Conservation (phyloP, 352 stramenopile genomes). For the Phytophthora uliginosa region DNA sequence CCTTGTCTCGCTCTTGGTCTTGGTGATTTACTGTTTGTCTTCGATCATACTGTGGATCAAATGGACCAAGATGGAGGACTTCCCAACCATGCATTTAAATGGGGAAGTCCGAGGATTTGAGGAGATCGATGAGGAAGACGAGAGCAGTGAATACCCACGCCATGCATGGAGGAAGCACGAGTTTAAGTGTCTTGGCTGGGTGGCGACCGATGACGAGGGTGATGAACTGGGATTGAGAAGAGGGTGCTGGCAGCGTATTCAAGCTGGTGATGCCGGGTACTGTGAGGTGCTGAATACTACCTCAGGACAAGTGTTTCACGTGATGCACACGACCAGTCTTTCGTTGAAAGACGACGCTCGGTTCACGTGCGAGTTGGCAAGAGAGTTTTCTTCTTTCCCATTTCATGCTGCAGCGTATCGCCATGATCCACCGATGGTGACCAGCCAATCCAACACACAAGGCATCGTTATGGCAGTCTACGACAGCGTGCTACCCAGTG, state of each 20-base stretch:
- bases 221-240: slow-evolving; percentile 52
- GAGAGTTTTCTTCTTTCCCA: slow-evolving; percentile 64
- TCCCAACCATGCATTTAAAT: slow-evolving; percentile 1
- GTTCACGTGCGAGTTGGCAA: slow-evolving; percentile 77
- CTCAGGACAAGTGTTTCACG: slow-evolving; percentile 58
- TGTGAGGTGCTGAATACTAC: slow-evolving; percentile 70
- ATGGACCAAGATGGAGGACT: slow-evolving; percentile 39
- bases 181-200: slow-evolving; percentile 79
- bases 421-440: slow-evolving; percentile 65
- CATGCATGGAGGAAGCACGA: slow-evolving; percentile 44
- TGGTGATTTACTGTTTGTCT: slow-evolving; percentile 40
- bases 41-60: slow-evolving; percentile 39
- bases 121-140: slow-evolving; percentile 1
- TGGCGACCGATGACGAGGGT: slow-evolving; percentile 65
- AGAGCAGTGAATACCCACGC: slow-evolving; percentile 18
- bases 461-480: slow-evolving; percentile 68
- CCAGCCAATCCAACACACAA: slow-evolving; percentile 8
- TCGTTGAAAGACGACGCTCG: slow-evolving; percentile 75
- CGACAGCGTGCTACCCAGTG: slow-evolving; percentile 51
- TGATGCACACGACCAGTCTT: slow-evolving; percentile 72
- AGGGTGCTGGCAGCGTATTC: slow-evolving; percentile 76
- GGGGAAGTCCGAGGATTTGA: not conserved
- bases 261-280: slow-evolving; percentile 61
- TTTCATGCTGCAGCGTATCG: slow-evolving; percentile 54
- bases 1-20: slow-evolving; percentile 16